Evolutionary conservation across 78 protist genomes (phyloP).

Genomic region (Dictyostelium discoideum): DNA sequence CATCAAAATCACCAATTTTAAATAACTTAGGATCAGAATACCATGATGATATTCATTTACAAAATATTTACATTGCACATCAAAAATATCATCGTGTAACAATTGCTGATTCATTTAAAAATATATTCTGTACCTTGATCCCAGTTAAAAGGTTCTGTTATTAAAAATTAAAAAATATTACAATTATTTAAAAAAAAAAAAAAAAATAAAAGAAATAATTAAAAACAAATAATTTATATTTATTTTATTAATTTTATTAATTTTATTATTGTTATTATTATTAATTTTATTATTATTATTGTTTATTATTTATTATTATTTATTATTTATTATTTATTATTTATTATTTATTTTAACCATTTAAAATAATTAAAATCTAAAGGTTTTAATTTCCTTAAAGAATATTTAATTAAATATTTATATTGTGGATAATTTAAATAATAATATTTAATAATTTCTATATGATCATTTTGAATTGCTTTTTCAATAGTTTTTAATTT

Average conservation of each 20-base stretch:
- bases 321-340: no score
- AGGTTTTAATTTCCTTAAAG: background rate
- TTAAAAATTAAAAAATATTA: background rate
- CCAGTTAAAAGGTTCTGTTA: background rate
- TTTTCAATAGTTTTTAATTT: background rate
- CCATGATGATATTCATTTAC: background rate
- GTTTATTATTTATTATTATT: no score
- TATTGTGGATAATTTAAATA: background rate
- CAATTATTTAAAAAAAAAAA: background rate
- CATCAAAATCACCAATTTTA: conserved; percentile 7
- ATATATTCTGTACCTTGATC: background rate
- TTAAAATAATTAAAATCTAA: background rate
- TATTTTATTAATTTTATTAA: no score
- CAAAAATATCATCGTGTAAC: background rate
- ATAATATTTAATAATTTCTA: background rate
- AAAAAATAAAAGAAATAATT: background rate
- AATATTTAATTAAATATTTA: no score
- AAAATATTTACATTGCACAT: background rate
- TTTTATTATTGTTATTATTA: no score
- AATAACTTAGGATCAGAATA: background rate
- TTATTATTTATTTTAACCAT: background rate
- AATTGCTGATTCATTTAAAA: conserved; percentile 9
- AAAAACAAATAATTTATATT: no score
- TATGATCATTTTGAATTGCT: background rate
- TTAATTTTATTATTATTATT: no score